Base-by-base conservation (phyloP, 371 early-diverging fungal genomes). In the Lichtheimia ornata region DNA sequence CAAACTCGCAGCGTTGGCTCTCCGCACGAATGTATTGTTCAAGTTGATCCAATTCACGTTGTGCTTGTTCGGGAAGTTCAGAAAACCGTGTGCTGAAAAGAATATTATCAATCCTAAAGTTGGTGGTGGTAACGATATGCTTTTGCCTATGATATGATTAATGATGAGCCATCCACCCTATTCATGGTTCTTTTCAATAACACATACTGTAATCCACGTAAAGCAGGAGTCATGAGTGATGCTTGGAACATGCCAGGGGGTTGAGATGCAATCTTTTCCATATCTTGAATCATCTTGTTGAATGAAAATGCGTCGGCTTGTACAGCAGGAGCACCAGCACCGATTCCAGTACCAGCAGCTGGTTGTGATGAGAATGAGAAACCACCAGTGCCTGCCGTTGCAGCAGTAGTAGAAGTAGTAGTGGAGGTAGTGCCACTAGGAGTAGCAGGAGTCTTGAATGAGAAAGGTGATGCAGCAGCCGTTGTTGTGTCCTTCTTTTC, bases 11-110 rank as follows among this genome's bases (percentile, higher is more conserved):
- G 20, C 70, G 63, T 49, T 80, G 81, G 1, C 62, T 58, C 57
- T 80, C 76, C 4, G 40, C 51, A n/a, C 71, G 71, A 17, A 80
- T 68, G 55, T 74, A 75, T 35, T 66, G 65, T 20, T 75, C 68
- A 43, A 80, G 53, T 25, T 71, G 73, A 42, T 77, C 77, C 20
- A 80, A 59, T 52, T 80, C 77, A 43, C 61, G 65, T 49, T 73
- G 75, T 50, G 81, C 81, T 52, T 69, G 67, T 45, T 77, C 77
- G 9, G 81, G 81, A 15, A 80, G 41, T 58, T 80, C 81, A 20
- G 72, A 60, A 50, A 71, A 77, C 18, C 73, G 69, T 13, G 77
- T 80, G 2, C 61, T 59, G 6, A 65, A 62, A 27, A 66, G 47
- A 22, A 80, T 80, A 40, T 74, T 74, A 42, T 80, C 81, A 42